Conservation (phyloP, 352 stramenopile genomes). For the Globisporangium paroecandrum region DNA sequence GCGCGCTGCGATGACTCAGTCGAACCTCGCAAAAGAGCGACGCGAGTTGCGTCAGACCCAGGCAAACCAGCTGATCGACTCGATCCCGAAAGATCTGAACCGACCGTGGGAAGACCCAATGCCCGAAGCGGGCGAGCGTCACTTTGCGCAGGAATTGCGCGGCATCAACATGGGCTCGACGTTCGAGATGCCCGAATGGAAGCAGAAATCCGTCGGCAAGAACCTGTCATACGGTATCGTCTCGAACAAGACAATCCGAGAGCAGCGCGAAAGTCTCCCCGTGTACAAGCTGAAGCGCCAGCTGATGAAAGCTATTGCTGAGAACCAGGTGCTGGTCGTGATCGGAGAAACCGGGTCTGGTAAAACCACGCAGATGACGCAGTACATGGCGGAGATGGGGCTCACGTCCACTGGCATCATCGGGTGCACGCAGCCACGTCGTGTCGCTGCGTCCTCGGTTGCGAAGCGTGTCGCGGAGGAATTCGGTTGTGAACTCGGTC, state of each 20-base stretch:
- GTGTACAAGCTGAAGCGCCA: slow-evolving; percentile 97
- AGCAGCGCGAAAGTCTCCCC: slow-evolving; percentile 96
- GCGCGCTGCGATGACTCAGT: slow-evolving; percentile 96
- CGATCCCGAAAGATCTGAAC: slow-evolving; percentile 98
- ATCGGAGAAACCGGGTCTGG: slow-evolving; percentile 98
- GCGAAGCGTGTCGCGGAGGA: slow-evolving; percentile 97
- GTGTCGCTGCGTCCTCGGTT: slow-evolving; percentile 97
- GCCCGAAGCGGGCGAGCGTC: slow-evolving; percentile 94
- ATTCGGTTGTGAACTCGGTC: slow-evolving; percentile 91
- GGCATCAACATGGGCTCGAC: slow-evolving; percentile 89
- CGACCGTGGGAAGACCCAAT: slow-evolving; percentile 98
- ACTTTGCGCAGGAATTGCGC: slow-evolving; percentile 96
- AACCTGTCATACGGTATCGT: slow-evolving; percentile 97
- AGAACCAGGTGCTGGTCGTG: slow-evolving; percentile 97
- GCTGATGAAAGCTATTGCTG: slow-evolving; percentile 92
- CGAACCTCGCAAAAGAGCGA: slow-evolving; percentile 96
- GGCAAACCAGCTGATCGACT: slow-evolving; percentile 95
- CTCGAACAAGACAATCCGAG: slow-evolving; percentile 93
- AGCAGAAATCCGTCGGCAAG: slow-evolving; percentile 96
- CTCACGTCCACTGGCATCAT: slow-evolving; percentile 96
- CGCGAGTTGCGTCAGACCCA: slow-evolving; percentile 96
- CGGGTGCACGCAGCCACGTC: slow-evolving; percentile 96
- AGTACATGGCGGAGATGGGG: slow-evolving; percentile 99
- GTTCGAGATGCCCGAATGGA: slow-evolving; percentile 96
- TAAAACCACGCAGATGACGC: slow-evolving; percentile 99